Conservation (phyloP, 2,329 filamentous ascomycete species). For the Plectosphaerella sp. region DNA sequence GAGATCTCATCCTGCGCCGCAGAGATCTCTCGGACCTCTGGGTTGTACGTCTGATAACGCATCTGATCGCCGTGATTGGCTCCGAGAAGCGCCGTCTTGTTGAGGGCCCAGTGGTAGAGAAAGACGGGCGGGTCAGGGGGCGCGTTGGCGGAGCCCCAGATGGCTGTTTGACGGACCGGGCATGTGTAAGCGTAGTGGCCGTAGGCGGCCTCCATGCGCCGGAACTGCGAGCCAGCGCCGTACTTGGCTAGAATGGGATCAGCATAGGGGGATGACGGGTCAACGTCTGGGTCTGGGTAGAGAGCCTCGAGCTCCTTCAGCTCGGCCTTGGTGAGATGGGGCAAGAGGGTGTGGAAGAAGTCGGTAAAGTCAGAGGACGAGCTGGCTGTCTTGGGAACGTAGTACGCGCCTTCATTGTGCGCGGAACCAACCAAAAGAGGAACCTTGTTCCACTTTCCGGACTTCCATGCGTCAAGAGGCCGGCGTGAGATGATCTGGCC, state of each 20-base stretch:
- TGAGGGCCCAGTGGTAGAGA: slow-evolving; percentile 24
- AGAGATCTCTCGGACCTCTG: slow-evolving; percentile 28
- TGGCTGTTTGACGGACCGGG: slow-evolving; percentile 45
- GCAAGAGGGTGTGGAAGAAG: slow-evolving; percentile 22
- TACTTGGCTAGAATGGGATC: slow-evolving; percentile 10
- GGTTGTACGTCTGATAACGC: slow-evolving; percentile 37
- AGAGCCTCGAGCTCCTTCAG: slow-evolving; percentile 19
- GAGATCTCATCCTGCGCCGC: slow-evolving; percentile 17
- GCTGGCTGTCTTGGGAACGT: slow-evolving; percentile 26
- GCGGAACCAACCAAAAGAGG: slow-evolving; percentile 23
- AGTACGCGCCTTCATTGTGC: slow-evolving; percentile 23
- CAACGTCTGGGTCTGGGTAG: slow-evolving; percentile 26
- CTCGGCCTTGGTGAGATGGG: slow-evolving; percentile 20
- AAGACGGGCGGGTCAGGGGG: slow-evolving; percentile 16
- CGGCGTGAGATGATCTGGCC: slow-evolving; percentile 21
- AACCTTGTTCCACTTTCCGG: slow-evolving; percentile 23
- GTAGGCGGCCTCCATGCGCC: slow-evolving; percentile 49
- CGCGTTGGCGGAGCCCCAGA: slow-evolving; percentile 8
- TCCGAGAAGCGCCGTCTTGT: slow-evolving; percentile 18
- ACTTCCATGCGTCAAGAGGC: slow-evolving; percentile 24
- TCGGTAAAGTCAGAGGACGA: slow-evolving; percentile 25
- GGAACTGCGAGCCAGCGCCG: slow-evolving; percentile 44
- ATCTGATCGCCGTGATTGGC: slow-evolving; percentile 39
- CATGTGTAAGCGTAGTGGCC: slow-evolving; percentile 50
- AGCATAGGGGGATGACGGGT: slow-evolving; percentile 26